Base-by-base conservation (phyloP, 2,329 filamentous ascomycete genomes). In the Gremmenia infestans region DNA sequence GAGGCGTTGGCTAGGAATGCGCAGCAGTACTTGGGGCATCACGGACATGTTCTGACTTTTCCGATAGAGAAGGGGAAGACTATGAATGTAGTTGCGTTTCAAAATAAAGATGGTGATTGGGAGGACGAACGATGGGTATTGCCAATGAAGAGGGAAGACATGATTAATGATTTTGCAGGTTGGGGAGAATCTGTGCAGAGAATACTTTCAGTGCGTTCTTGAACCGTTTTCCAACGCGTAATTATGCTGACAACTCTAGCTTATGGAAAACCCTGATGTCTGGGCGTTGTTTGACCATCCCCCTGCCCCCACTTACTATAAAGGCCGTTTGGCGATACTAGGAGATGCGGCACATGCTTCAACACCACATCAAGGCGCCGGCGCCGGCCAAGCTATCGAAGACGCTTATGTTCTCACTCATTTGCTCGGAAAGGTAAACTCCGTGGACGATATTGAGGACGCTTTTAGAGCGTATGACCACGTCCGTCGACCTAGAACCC, bases 301-400 rank as follows among this genome's bases (percentile, higher is more conserved):
- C 11, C 73, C 73, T 8, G 73, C 76, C 6, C 67, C 66, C 23
- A 66, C 60, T 11, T 80, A 75, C 45, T 73, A 71, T 61, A 72
- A 72, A 23, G 73, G 72, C 7, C 71, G 75, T 0, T 63, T 79
- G 23, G 76, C 73, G 39, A 72, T 86, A 2, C 68, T 82, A 0
- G 84, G 83, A 14, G 83, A 87, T 63, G 82, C 83, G 0, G 84
- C 83, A 0, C 83, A 87, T 65, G 82, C 82, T 0, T 80, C 80
- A 40, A 80, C 81, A 0, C 83, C 83, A 0, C 79, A 82, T 40
- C 79, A 83, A 28, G 83, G 82, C 0, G 77, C 82, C 1, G 83
- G 83, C 2, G 78, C 80, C 0, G 81, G 80, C 1, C 76, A 84
- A 63, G 80, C 78, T 1, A 78, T 86, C 55, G 79, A 83, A 60